These are phyloP conservation scores for Colletotrichum sp. DNA, from an alignment of 2,329 filamentous ascomycete species.

Conservation along the genomic window DNA sequence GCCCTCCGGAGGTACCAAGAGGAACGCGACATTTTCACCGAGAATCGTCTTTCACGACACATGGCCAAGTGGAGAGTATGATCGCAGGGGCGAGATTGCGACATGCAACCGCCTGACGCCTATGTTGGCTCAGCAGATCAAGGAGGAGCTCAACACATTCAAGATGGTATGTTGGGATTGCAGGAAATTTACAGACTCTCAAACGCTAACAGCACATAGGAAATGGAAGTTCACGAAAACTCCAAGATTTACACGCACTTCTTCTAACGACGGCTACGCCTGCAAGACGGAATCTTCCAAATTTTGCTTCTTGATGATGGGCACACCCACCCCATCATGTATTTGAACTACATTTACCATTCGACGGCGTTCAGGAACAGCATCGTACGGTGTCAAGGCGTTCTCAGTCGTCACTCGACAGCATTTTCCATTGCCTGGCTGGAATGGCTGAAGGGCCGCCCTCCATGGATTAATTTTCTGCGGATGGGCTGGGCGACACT, in stretches of 20 bases:
- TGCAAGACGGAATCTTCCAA: conserved; percentile 28
- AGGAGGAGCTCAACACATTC: conserved; percentile 98
- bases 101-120: conserved; percentile 98
- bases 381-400: conserved; percentile 65
- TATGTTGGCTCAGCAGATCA: conserved; percentile 97
- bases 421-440: conserved; percentile 16
- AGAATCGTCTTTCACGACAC: conserved; percentile 95
- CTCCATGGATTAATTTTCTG: conserved; percentile 34
- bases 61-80: conserved; percentile 94
- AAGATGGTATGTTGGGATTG: conserved; percentile 78
- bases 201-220: conserved; percentile 63
- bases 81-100: conserved; percentile 92
- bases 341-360: conserved; percentile 54
- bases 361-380: conserved; percentile 58
- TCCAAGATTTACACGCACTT: conserved; percentile 99
- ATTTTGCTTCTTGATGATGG: conserved; percentile 32
- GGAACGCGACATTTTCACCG: conserved; percentile 81
- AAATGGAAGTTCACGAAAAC: conserved; percentile 99
- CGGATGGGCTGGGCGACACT: neutral
- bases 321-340: conserved; percentile 44
- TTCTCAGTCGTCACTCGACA: conserved; percentile 42
- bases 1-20: conserved; percentile 69
- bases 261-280: conserved; percentile 72
- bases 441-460: conserved; percentile 14
- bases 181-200: neutral